These are phyloP conservation scores for Cokeromyces recurvatus DNA, from an alignment of 371 early-diverging fungal genomes.

Conservation along the genomic window DNA sequence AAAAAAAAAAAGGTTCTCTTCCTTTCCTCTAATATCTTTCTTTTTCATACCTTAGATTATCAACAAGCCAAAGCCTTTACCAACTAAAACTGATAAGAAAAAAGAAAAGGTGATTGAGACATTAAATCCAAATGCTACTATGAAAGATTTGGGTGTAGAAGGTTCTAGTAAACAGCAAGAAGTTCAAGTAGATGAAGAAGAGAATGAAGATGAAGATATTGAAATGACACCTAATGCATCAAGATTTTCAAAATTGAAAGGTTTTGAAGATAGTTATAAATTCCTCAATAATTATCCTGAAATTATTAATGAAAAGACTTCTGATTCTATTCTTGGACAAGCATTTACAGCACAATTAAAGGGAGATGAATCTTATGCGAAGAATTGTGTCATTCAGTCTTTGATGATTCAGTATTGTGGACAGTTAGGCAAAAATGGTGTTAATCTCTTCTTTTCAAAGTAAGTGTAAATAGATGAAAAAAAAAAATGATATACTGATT, in stretches of 20 bases:
- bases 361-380: constrained; percentile 63
- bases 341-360: constrained; percentile 79
- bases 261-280: constrained; percentile 63
- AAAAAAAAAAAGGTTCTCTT: neutral
- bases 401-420: constrained; percentile 81
- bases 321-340: constrained; percentile 84
- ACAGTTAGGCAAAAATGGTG: constrained; percentile 79
- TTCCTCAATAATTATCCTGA: constrained; percentile 66
- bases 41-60: constrained; percentile 47
- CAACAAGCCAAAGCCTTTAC: constrained; percentile 36
- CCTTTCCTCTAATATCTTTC: too few relatives aligned
- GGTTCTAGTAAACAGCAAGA: constrained; percentile 22
- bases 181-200: constrained; percentile 44
- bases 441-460: constrained; percentile 82
- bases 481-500: too few relatives aligned
- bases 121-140: constrained; percentile 59
- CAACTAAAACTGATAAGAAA: constrained; percentile 14
- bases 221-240: constrained; percentile 58
- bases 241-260: constrained; percentile 57
- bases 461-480: constrained; percentile 27
- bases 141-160: constrained; percentile 28
- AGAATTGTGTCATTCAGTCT: constrained; percentile 76
- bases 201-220: constrained; percentile 50
- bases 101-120: constrained; percentile 58
- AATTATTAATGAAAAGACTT: constrained; percentile 63